Conservation (phyloP, 257 asterid genomes). For the Nyctanthes arbortristis region DNA sequence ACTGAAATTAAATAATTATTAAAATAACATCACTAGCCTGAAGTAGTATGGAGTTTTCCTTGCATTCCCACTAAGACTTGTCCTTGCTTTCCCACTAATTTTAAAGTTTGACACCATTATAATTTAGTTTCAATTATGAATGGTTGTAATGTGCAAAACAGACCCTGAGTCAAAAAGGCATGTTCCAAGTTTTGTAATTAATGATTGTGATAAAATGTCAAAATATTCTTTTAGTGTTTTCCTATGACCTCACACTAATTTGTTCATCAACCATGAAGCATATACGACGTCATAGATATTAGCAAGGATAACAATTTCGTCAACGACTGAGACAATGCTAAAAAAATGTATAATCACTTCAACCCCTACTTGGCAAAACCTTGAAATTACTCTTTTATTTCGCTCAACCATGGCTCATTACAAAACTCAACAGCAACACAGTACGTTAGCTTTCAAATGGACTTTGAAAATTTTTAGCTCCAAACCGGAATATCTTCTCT, state of each 20-base stretch:
- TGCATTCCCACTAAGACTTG: too few relatives aligned
- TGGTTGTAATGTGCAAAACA: too few relatives aligned
- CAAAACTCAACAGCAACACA: constrained; percentile 66
- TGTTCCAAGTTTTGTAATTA: too few relatives aligned
- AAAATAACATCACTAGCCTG: too few relatives aligned
- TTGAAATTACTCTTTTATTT: constrained; percentile 52
- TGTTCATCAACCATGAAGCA: not conserved
- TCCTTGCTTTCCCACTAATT: too few relatives aligned
- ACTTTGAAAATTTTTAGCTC: constrained; percentile 90
- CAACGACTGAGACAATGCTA: not conserved
- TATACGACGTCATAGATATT: not conserved
- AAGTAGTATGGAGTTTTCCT: too few relatives aligned
- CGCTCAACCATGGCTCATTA: constrained; percentile 73
- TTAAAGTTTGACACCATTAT: too few relatives aligned
- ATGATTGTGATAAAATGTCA: not conserved
- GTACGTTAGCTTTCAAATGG: constrained; percentile 91
- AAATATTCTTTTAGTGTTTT: not conserved
- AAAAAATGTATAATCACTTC: not conserved
- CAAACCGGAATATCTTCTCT: too few relatives aligned
- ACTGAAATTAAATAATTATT: too few relatives aligned
- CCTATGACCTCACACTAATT: not conserved
- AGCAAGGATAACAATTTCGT: not conserved
- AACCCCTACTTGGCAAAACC: constrained; percentile 90
- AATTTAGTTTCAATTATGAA: too few relatives aligned
- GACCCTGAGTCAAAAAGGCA: too few relatives aligned